These are phyloP conservation scores for Ogataea pilisensis DNA, from an alignment of 805 yeast genomes.

Conservation along the genomic window DNA sequence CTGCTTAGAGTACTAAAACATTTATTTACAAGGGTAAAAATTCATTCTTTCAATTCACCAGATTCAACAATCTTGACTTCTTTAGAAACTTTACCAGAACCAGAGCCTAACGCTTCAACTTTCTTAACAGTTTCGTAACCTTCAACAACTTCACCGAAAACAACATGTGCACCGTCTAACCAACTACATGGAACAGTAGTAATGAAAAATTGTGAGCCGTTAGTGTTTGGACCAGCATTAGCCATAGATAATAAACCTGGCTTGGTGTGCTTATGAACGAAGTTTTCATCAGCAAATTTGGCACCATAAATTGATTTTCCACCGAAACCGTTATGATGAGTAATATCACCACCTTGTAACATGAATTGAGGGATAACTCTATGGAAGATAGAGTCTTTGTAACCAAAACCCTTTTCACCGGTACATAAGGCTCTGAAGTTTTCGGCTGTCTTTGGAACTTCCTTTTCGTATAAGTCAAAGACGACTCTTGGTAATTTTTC, in stretches of 20 bases:
- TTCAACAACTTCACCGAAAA: constrained; percentile 86
- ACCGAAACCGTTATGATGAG: constrained; percentile 82
- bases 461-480: constrained; percentile 86
- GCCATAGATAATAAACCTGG: constrained; percentile 91
- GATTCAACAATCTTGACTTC: constrained; percentile 50
- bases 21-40: too few relatives aligned
- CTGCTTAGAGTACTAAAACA: not conserved
- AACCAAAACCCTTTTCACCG: constrained; percentile 90
- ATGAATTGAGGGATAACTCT: constrained; percentile 94
- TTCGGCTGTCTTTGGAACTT: constrained; percentile 93
- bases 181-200: constrained; percentile 85
- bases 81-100: constrained; percentile 42
- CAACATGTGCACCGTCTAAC: constrained; percentile 94
- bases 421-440: constrained; percentile 92
- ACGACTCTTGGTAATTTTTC: constrained; percentile 51
- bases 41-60: constrained; percentile 46
- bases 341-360: constrained; percentile 94
- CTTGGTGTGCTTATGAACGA: constrained; percentile 66
- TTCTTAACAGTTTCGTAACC: constrained; percentile 84
- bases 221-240: constrained; percentile 97
- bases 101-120: constrained; percentile 62
- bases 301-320: constrained; percentile 85
- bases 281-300: constrained; percentile 76
- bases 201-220: constrained; percentile 96
- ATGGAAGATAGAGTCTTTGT: constrained; percentile 84